Evolutionary conservation across 768 basidiomycete genomes (phyloP), one percentile per base, ranked within the genome.

Genomic region (Mycena pura): DNA sequence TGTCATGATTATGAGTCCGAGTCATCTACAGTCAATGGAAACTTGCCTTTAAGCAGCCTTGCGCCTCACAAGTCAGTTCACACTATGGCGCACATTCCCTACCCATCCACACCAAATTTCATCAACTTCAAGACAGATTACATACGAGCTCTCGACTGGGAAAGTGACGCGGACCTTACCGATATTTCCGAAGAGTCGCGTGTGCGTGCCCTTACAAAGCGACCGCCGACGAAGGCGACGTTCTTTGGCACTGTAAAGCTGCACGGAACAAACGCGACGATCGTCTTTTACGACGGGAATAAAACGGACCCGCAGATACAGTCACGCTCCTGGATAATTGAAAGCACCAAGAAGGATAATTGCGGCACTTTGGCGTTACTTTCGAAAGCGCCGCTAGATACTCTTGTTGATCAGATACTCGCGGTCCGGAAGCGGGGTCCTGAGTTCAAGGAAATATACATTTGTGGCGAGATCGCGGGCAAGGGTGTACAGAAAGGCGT

Each of bases 221-320:
- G 46, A 39, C 59, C 57, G 3, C 68, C 65, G 11, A 57, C 52
- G 7, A 43, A 41, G 24, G 68, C 63, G 4, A 65, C 64, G 0
- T 69, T 69, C 55, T 28, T 68, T 14, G 66, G 68, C 7, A 63
- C 62, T 5, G 60, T 69, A 19, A 69, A 69, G 47, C 47, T 69
- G 9, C 68, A 69, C 34, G 68, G 66, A 1, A 65, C 66, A 22
- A 69, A 69, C 48, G 65, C 63, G 13, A 65, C 60, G 14, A 27
- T 67, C 10, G 66, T 69, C 47, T 67, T 65, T 25, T 29, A 27
- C 2, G 34, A 68, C 27, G 59, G 59, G 17, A 39, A 56, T 14
- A 54, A 50, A 13, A 6, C 3, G 28, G 5, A 55, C 25, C 51
- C 63, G 3, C 60, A 62, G 44, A 67, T 69, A n/a, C 68, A 69